Conservation (phyloP, 2,329 filamentous ascomycete genomes). For the Colletotrichum viniferum region DNA sequence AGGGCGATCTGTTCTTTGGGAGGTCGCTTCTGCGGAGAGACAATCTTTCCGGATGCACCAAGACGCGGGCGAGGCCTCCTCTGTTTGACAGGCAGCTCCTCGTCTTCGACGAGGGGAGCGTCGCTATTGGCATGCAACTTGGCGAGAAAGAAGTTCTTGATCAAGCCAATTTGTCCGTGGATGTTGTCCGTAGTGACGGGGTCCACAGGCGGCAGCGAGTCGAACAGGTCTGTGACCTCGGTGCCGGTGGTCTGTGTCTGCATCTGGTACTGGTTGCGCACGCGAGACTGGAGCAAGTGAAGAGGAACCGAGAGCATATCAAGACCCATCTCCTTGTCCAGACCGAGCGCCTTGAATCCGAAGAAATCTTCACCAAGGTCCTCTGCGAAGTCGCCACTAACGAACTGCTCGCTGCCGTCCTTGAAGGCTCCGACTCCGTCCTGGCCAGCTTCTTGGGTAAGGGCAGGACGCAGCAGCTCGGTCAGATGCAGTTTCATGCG, state of each 20-base stretch:
- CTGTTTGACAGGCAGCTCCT: conserved; percentile 93
- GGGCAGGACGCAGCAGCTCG: conserved; percentile 89
- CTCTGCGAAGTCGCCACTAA: conserved; percentile 95
- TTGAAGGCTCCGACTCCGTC: conserved; percentile 93
- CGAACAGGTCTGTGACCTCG: conserved; percentile 63
- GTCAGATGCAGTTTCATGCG: conserved; percentile 92
- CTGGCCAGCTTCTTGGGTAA: conserved; percentile 73
- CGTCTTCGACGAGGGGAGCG: conserved; percentile 82
- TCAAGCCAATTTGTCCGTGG: conserved; percentile 80
- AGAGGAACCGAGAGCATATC: conserved; percentile 89
- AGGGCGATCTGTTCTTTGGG: conserved; percentile 82
- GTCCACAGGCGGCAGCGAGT: conserved; percentile 71
- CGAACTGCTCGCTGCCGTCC: conserved; percentile 95
- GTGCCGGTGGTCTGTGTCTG: conserved; percentile 68
- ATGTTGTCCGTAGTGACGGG: conserved; percentile 82
- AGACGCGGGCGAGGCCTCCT: conserved; percentile 72
- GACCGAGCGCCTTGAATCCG: conserved; percentile 91
- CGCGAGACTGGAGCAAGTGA: conserved; percentile 89
- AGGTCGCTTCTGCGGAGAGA: conserved; percentile 81
- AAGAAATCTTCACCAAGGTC: conserved; percentile 99
- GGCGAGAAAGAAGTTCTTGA: conserved; percentile 88
- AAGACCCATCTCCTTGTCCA: conserved; percentile 89
- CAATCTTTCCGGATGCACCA: conserved; percentile 81
- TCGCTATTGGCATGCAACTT: conserved; percentile 83
- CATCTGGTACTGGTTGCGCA: conserved; percentile 83